Evolutionary conservation across 306 rosid species (phyloP), one percentile per base, ranked within the genome.

Genomic region (Begonia peltatifolia): DNA sequence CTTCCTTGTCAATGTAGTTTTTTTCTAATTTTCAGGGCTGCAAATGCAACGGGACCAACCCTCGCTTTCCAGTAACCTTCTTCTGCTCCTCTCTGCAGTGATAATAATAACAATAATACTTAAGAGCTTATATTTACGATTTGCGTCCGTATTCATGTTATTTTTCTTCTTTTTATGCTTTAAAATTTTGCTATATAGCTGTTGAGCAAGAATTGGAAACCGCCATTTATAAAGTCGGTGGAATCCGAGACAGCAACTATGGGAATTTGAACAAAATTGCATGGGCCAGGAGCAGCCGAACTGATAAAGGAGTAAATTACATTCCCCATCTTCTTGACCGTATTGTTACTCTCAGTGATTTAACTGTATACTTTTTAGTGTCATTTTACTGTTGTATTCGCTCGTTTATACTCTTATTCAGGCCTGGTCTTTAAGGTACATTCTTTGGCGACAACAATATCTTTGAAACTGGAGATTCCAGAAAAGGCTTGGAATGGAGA

Each of bases 211-310:
- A 90, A 68, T 75, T 90, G 56, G 95, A 90, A 74, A 68, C 71
- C 54, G 97, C 97, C 59, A 71, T 90, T 25, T 90, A 42, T 66
- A 83, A 85, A 62, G 87, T 84, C 0, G 97, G 97, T 44, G 97
- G 97, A 22, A 90, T 90, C 53, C 70, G 72, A 0, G 76, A 85
- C 1, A 80, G 87, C 64, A 90, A 90, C 68, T 80, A 70, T 10
- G 92, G 95, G 64, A 67, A 90, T 68, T 75, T 90, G 46, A 61
- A 80, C 55, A 90, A 83, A 57, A 83, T 90, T 50, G 71, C 80
- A 13, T 90, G 92, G 94, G 90, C 87, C 18, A 78, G 94, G 80
- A 90, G 95, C 46, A 90, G 97, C 75, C 76, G 97, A 36, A 90
- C 94, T 2, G 95, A 90, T 76, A 90, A 90, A 81, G 95, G 97